Percentiles rank a stretch among this genome's conserved stretches.
phyloP scores from a whole-genome alignment of 169 alveolate species.

The Eimeria zaria region DNA sequence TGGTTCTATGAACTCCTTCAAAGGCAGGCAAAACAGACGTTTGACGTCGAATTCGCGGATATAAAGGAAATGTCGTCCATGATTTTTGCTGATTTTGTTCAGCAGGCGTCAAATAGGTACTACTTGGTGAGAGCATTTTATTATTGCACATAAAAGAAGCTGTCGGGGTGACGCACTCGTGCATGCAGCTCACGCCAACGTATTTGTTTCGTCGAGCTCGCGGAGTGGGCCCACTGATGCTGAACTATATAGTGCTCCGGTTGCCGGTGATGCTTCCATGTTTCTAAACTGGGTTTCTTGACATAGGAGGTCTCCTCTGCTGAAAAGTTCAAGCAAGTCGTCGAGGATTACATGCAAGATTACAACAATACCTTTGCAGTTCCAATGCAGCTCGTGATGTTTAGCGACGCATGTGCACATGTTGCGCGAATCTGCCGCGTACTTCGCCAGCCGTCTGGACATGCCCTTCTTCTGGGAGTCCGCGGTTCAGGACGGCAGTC shows the following conservation, averaged over 20 bases:
- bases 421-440: conserved; percentile 96
- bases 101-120: conserved; percentile 43
- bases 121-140: conserved; percentile 39
- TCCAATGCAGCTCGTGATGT: conserved; percentile 95
- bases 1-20: conserved; percentile 88
- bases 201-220: background rate
- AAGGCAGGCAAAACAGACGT: conserved; percentile 72
- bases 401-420: conserved; percentile 97
- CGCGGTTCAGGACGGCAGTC: conserved; percentile 99
- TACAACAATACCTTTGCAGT: conserved; percentile 91
- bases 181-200: background rate
- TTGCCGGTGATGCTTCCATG: background rate
- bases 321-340: conserved; percentile 84
- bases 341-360: conserved; percentile 91
- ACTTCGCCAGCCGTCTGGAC: conserved; percentile 97
- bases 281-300: conserved; percentile 91
- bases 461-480: conserved; percentile 98
- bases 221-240: background rate
- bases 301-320: conserved; percentile 94
- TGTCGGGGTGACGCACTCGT: background rate
- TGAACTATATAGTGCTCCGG: background rate
- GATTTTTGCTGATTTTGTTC: conserved; percentile 86
- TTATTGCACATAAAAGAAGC: background rate
- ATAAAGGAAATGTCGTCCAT: conserved; percentile 85
- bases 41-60: conserved; percentile 81